Evolutionary conservation across 140 eudicot genomes (phyloP), one percentile per base, ranked within the genome.

Genomic region (Stevia rebaudiana): DNA sequence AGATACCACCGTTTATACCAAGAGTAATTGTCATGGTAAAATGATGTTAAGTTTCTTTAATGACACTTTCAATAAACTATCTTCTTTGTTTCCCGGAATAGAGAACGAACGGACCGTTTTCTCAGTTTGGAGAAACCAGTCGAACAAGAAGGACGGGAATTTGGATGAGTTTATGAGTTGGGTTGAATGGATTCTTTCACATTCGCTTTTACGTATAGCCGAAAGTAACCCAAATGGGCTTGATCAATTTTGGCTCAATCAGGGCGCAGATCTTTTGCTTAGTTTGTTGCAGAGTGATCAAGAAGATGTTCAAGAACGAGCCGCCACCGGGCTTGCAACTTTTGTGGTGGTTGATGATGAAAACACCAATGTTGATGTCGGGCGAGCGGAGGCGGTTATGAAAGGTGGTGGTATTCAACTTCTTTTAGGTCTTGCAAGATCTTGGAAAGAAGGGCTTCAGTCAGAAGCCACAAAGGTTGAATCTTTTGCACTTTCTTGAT

Each of bases 231-330:
- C 86, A 18, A 87, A 76, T 12, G 95, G 95, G 55, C 77, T 89
- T 55, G 99, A 94, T 80, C 81, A 78, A 8, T 94, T 94, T 66
- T 94, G 99, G 99, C 83, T 94, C 39, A 80, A 49, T 63, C 99
- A 94, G 74, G 99, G 97, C 52, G 85, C 97, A 1, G 74, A 78
- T 46, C 75, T 94, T 77, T 76, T 94, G 78, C 94, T 94, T 6
- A 78, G 70, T 74, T 78, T 94, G 55, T 80, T 84, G 82, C 94
- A 88, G 78, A 94, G 99, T 61, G 54, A 68, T 42, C 94, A 94
- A 67, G 99, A 88, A 72, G 99, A 94, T 76, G 97, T 94, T 63
- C 99, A 86, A 79, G 99, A 94, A 76, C 84, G 94, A 56, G 90
- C 97, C 8, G 99, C 97, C 12, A 82, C 90, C 0, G 95, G 88